Evolutionary conservation across 345 rosid genomes (phyloP), one percentile per base, ranked within the genome.

Genomic region (Odontarrhena argentea): DNA sequence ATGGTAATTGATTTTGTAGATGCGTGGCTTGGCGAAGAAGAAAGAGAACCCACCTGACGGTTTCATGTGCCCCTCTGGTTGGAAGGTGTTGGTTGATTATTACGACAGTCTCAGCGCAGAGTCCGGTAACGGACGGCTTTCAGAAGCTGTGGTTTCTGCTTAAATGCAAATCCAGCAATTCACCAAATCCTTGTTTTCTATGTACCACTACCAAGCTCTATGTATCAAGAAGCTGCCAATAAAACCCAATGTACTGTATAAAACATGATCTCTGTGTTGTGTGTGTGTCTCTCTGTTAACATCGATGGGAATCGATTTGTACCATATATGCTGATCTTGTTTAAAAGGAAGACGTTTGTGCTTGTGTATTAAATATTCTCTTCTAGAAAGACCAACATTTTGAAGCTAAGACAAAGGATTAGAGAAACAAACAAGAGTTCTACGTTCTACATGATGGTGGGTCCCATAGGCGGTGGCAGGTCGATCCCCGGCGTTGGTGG

Each of bases 41-140:
- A 87, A 86, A 73, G 97, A 93, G 83, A 86, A 79, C 51, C 97
- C 98, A 49, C 96, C 98, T 28, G 88, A 84, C 11, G 98, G 98
- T 14, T 93, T 93, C 76, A 89, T 93, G 98, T 93, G 98, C 76
- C 97, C 97, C 0, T 86, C 90, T 24, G 97, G 98, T 35, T 93
- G 98, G 97, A 54, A 89, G 13, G 96, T 92, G 68, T 65, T 88
- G 87, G 96, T 87, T 3, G 98, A 92, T 6, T 88, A 88, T 76
- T 92, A 92, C 6, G 96, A 84, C 57, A 86, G 96, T 66, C 48
- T 89, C 50, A 49, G 10, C n/a, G 43, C 74, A 15, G 79, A 49
- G 78, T 18, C 78, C 79, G 15, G 73, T 75, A 5, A 81, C 60
- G 70, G 87, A 62, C 83, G 78, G 68, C 77, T 87, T 24, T 79